Conservation (phyloP, 2,329 filamentous ascomycete genomes). For the Aspergillus texensis region DNA sequence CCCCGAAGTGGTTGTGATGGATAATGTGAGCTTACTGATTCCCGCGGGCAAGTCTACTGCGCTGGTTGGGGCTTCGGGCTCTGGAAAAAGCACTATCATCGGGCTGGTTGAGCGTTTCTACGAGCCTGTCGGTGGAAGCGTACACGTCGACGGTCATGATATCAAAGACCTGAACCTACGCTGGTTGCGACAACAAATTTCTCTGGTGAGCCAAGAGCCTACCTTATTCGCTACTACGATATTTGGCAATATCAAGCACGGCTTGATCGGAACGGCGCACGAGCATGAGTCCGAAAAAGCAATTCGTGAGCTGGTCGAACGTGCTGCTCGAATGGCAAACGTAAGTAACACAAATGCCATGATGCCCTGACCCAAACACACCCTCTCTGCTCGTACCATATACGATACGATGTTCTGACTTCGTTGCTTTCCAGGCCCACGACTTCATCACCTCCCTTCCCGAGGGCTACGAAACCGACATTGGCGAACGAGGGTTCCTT, state of each 20-base stretch:
- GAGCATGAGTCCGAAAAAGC: not conserved
- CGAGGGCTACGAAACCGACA: constrained; percentile 51
- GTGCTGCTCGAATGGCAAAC: constrained; percentile 43
- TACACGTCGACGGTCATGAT: constrained; percentile 75
- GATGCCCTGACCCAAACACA: not conserved
- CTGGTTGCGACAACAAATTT: constrained; percentile 53
- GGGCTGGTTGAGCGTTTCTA: constrained; percentile 85
- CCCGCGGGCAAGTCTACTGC: constrained; percentile 73
- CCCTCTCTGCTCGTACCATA: not conserved
- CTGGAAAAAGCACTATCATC: constrained; percentile 83
- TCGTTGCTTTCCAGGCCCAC: constrained; percentile 56
- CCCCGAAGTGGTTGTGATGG: not conserved
- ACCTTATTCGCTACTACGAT: constrained; percentile 81
- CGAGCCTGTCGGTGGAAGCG: constrained; percentile 69
- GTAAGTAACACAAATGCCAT: not conserved
- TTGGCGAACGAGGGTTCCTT: constrained; percentile 12
- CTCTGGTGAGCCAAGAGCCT: constrained; percentile 83
- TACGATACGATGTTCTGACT: not conserved
- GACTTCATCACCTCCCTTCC: constrained; percentile 76
- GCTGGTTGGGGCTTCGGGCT: constrained; percentile 81
- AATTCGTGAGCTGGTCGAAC: constrained; percentile 10
- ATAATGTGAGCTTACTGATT: not conserved
- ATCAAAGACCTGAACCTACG: constrained; percentile 68
- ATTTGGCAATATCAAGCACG: constrained; percentile 70
- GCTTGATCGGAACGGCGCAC: constrained; percentile 59